Percentiles rank a stretch among this genome's conserved stretches.
Evolutionary conservation across 495 filamentous ascomycete genomes (phyloP).

Genomic region (Lepidopterella palustris): DNA sequence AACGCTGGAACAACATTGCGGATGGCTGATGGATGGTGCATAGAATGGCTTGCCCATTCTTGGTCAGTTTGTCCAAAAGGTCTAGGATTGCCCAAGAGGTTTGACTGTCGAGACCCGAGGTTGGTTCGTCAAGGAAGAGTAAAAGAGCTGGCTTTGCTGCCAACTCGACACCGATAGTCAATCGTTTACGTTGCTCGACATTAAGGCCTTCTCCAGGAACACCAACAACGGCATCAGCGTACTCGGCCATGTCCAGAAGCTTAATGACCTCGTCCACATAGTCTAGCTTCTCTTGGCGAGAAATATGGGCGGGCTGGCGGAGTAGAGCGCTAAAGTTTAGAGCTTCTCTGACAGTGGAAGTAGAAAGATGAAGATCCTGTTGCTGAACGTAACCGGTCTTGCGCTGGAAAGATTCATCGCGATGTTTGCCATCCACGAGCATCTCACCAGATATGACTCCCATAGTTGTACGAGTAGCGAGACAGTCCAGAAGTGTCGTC

Average conservation of each 20-base stretch:
- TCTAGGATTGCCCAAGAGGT: constrained; percentile 79
- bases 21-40: constrained; percentile 94
- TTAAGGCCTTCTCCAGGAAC: constrained; percentile 85
- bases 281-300: constrained; percentile 67
- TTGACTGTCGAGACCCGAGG: constrained; percentile 77
- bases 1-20: constrained; percentile 83
- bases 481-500: constrained; percentile 63
- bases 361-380: constrained; percentile 85
- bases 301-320: constrained; percentile 66
- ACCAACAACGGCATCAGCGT: constrained; percentile 82
- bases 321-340: constrained; percentile 77
- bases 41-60: constrained; percentile 78
- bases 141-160: constrained; percentile 85
- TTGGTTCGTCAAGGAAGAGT: constrained; percentile 87
- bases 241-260: constrained; percentile 80
- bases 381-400: constrained; percentile 96
- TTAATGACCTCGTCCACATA: constrained; percentile 91
- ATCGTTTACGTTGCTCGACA: constrained; percentile 82
- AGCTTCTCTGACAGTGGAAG: constrained; percentile 80
- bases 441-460: constrained; percentile 82
- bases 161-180: constrained; percentile 89
- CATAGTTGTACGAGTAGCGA: constrained; percentile 76
- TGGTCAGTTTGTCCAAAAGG: constrained; percentile 72
- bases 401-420: constrained; percentile 78
- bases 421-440: constrained; percentile 69